Evolutionary conservation across 495 filamentous ascomycete genomes (phyloP).

Genomic region (Rhizodiscina lignyota): DNA sequence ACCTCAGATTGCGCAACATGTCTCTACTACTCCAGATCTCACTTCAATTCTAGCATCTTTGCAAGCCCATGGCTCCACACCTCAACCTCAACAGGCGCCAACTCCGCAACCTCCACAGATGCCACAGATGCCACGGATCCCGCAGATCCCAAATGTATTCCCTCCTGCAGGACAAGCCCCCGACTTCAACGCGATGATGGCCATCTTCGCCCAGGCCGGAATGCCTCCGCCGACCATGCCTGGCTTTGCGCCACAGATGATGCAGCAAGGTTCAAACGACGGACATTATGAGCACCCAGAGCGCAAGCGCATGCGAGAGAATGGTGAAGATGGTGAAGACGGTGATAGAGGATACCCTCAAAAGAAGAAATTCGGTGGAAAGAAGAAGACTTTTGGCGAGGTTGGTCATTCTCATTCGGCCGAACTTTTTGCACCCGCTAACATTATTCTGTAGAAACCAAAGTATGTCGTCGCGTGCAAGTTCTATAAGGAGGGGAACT

Average conservation of each 20-base stretch:
- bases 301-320: conserved; percentile 3
- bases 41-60: conserved; percentile 33
- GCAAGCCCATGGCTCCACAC: conserved; percentile 9
- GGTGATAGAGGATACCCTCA: neutral
- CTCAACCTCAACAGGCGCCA: conserved; percentile 1
- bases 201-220: too few relatives aligned
- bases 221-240: too few relatives aligned
- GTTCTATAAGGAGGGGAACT: conserved; percentile 65
- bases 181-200: too few relatives aligned
- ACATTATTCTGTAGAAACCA: too few relatives aligned
- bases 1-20: conserved; percentile 12
- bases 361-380: neutral
- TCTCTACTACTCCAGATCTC: conserved; percentile 22
- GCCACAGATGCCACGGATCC: too few relatives aligned
- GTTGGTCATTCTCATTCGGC: neutral
- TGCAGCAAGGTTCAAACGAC: too few relatives aligned
- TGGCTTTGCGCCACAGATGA: too few relatives aligned
- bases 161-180: too few relatives aligned
- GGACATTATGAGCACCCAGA: conserved; percentile 1
- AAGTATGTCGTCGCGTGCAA: conserved; percentile 39
- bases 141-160: too few relatives aligned
- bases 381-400: neutral
- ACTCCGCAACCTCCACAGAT: too few relatives aligned
- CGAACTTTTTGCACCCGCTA: too few relatives aligned
- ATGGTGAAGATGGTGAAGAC: neutral